Evolutionary conservation across 2,329 filamentous ascomycete species (phyloP).

Genomic region (Ophiocordyceps robertsii): DNA sequence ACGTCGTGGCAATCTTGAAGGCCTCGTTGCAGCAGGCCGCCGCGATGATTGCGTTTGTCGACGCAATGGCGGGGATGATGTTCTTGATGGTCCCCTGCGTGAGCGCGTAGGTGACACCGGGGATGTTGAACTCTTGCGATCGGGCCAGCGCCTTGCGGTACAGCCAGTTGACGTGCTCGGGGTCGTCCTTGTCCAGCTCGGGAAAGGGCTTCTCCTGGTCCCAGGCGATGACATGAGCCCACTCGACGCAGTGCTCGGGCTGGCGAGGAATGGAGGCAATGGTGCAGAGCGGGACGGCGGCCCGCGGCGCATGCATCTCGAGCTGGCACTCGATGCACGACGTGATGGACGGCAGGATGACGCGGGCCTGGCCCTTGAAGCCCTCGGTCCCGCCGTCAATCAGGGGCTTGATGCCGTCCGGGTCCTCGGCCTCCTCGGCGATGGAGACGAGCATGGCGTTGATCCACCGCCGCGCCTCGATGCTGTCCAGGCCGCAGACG

Average conservation of each 20-base stretch:
- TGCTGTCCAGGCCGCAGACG: constrained; percentile 89
- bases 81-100: constrained; percentile 98
- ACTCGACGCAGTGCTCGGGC: constrained; percentile 96
- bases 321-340: constrained; percentile 97
- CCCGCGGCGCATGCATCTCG: constrained; percentile 94
- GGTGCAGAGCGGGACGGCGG: constrained; percentile 93
- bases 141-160: constrained; percentile 73
- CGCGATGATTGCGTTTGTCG: constrained; percentile 92
- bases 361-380: constrained; percentile 92
- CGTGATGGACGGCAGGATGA: constrained; percentile 82
- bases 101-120: constrained; percentile 85
- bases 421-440: constrained; percentile 63
- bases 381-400: constrained; percentile 96
- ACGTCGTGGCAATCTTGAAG: constrained; percentile 78
- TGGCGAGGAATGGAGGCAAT: constrained; percentile 93
- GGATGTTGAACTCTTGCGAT: constrained; percentile 78
- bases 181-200: constrained; percentile 84
- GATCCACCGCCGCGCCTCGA: constrained; percentile 97
- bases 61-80: constrained; percentile 96
- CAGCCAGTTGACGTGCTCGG: constrained; percentile 95
- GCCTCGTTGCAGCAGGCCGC: constrained; percentile 95
- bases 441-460: constrained; percentile 86
- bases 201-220: constrained; percentile 74
- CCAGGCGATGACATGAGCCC: constrained; percentile 98
- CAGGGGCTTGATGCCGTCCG: constrained; percentile 80